A percentile compares a stretch with the other conserved stretches of the same genome.
These are phyloP conservation scores for Chytridiales sp. DNA, from an alignment of 371 early-diverging fungal species.

Conservation along the genomic window DNA sequence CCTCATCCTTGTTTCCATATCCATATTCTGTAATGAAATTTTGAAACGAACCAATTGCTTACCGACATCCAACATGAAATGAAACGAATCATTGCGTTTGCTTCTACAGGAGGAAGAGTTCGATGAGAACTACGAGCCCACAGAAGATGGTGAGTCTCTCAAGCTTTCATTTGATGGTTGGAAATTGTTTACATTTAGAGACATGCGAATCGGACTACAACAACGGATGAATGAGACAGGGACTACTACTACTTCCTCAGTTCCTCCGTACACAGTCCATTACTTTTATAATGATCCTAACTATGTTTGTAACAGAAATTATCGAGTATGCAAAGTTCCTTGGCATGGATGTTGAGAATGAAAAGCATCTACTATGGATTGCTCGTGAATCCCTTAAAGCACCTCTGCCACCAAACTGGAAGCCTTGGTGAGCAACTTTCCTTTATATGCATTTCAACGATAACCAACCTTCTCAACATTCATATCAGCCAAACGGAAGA, in stretches of 20 bases:
- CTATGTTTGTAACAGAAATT: slow-evolving; percentile 42
- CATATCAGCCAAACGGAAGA: slow-evolving; percentile 52
- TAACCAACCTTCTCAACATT: neutral
- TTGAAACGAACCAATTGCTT: too few relatives aligned
- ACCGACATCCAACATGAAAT: too few relatives aligned
- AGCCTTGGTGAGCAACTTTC: slow-evolving; percentile 49
- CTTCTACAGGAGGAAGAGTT: too few relatives aligned
- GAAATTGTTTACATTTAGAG: slow-evolving; percentile 1
- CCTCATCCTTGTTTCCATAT: too few relatives aligned
- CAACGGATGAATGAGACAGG: too few relatives aligned
- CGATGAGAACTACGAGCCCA: slow-evolving; percentile 60
- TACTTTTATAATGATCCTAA: neutral
- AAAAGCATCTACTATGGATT: slow-evolving; percentile 57
- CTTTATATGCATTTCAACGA: neutral
- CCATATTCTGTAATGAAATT: too few relatives aligned
- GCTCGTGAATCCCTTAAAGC: slow-evolving; percentile 59
- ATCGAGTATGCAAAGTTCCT: slow-evolving; percentile 59
- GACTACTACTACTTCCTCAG: too few relatives aligned
- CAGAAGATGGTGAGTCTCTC: slow-evolving; percentile 47
- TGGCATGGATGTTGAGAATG: slow-evolving; percentile 54
- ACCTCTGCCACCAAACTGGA: slow-evolving; percentile 58
- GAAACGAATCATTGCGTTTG: too few relatives aligned
- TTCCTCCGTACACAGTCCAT: too few relatives aligned
- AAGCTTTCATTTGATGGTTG: neutral
- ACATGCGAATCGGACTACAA: neutral